Evolutionary conservation across 106 monocot species (phyloP).

Genomic region (Allium cepa): DNA sequence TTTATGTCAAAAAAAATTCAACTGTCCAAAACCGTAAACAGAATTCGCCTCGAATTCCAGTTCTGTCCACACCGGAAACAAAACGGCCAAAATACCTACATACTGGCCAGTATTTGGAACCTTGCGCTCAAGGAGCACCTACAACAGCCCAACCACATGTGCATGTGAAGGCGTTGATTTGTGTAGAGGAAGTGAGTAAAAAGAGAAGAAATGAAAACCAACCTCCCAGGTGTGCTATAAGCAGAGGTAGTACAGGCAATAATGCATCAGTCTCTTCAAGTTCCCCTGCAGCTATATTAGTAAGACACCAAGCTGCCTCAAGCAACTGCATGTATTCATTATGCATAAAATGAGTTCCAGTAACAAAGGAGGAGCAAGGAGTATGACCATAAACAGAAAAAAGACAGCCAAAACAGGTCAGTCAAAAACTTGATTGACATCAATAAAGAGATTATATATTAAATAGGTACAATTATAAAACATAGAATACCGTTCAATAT

Average conservation of each 20-base stretch:
- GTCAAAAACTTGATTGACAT: neutral
- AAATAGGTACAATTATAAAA: neutral
- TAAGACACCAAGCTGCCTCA: conserved; percentile 99
- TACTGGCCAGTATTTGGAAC: too few relatives aligned
- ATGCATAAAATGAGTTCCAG: neutral
- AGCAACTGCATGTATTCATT: conserved; percentile 50
- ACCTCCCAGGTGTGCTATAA: conserved; percentile 99
- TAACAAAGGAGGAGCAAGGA: neutral
- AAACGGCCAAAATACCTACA: too few relatives aligned
- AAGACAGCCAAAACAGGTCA: neutral
- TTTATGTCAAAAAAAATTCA: too few relatives aligned
- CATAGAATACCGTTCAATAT: neutral
- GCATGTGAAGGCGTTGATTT: too few relatives aligned
- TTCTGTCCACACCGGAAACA: too few relatives aligned
- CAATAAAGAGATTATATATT: neutral
- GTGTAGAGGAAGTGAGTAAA: too few relatives aligned
- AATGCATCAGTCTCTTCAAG: conserved; percentile 83
- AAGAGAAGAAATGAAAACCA: conserved; percentile 10
- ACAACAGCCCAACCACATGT: too few relatives aligned
- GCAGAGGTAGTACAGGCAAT: conserved; percentile 81
- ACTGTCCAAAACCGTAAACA: too few relatives aligned
- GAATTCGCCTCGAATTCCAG: too few relatives aligned
- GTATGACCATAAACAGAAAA: neutral
- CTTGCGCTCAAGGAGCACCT: too few relatives aligned
- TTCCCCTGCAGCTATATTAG: conserved; percentile 95